Evolutionary conservation across 768 basidiomycete genomes (phyloP), one percentile per base, ranked within the genome.

Genomic region (Rhodotorula paludigena): DNA sequence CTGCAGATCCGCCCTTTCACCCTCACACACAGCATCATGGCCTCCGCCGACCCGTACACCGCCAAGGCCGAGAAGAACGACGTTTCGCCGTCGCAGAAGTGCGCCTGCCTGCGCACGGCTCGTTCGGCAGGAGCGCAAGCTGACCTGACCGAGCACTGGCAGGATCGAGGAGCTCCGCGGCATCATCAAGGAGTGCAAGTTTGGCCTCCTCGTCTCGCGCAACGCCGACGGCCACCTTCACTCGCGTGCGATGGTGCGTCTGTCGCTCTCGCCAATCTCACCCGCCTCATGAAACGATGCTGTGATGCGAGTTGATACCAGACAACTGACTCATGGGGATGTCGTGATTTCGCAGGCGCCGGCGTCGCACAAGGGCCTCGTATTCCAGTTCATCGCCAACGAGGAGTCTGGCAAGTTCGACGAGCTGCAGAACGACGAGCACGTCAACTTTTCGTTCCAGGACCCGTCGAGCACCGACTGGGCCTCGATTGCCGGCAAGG

Each of bases 361-460:
- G 36, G 75, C 75, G 1, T 57, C 54, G 21, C 62, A 73, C 64
- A 57, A 69, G 49, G 73, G 71, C 23, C 69, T 76, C 67, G 67
- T 68, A 33, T 73, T 74, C 73, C 52, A 63, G 45, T 76, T 76
- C 66, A 54, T 75, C 42, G 72, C 71, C 48, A 74, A 76, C 72
- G 68, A 63, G 42, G 71, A 74, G 49, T 44, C 63, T 23, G 72
- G 72, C 57, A 76, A 75, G 61, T 74, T 75, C 23, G 74, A 75
- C 61, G 74, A 75, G 57, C 60, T 72, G 28, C 32, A 65, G 1
- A 33, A 66, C 45, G 60, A 74, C 59, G 54, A 48, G 38, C 28
- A 70, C 44, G 73, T 74, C 63, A 76, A 76, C 65, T 56, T 76
- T n/a, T 63, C 67, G 5, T 72, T 66, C 59, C 63, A 63, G 47